Percentiles rank a stretch among this genome's conserved stretches.
Conservation (phyloP, 768 basidiomycete genomes). For the Galerina marginata region DNA sequence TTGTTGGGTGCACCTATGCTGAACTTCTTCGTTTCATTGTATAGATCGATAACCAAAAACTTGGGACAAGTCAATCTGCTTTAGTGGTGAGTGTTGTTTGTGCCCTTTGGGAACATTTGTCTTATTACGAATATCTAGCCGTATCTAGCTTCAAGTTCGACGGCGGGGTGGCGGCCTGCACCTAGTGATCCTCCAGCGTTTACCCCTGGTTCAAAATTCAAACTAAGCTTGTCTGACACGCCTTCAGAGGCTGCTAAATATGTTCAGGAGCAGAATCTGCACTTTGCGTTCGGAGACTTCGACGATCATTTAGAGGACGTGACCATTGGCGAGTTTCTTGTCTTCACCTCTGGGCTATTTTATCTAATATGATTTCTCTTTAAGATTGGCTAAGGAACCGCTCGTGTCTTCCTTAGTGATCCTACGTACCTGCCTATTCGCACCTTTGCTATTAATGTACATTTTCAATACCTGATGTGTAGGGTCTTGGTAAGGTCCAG, state of each 20-base stretch:
- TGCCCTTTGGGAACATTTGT: background rate
- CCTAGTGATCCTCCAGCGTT: conserved; percentile 46
- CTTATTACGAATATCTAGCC: conserved; percentile 1
- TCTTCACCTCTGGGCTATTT: conserved; percentile 19
- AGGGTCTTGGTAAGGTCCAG: background rate
- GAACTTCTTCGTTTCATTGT: background rate
- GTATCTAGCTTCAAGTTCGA: conserved; percentile 27
- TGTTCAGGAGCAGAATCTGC: conserved; percentile 55
- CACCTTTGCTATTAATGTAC: too few relatives aligned
- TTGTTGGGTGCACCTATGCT: background rate
- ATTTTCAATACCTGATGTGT: background rate
- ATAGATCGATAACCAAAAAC: conserved; percentile 65
- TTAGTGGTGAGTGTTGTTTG: conserved; percentile 55
- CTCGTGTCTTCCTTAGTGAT: conserved; percentile 34
- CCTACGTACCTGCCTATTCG: background rate
- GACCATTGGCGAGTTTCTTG: conserved; percentile 46
- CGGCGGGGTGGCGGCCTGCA: conserved; percentile 55
- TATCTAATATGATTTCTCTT: conserved; percentile 2
- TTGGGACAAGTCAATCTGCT: conserved; percentile 58
- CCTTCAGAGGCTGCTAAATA: conserved; percentile 54
- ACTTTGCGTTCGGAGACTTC: conserved; percentile 74
- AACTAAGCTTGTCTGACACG: conserved; percentile 49
- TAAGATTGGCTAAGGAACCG: conserved; percentile 53
- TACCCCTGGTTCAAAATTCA: conserved; percentile 47
- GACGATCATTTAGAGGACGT: conserved; percentile 85